Conservation (phyloP, 208 protist genomes). For the Angomonas desouzai region DNA sequence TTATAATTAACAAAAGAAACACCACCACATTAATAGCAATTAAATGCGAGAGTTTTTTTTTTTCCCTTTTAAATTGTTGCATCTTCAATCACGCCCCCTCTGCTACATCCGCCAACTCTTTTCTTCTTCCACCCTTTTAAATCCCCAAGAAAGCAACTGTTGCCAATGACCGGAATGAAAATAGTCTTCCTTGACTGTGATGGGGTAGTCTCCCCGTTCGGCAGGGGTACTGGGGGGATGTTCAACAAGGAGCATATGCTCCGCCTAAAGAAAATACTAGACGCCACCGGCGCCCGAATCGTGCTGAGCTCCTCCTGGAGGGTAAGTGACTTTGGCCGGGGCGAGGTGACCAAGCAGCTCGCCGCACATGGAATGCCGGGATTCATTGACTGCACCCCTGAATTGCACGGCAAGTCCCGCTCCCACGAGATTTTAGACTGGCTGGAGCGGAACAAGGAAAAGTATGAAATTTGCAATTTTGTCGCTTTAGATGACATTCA, state of each 20-base stretch:
- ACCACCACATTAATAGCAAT: no score
- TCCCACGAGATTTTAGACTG: conserved; percentile 54
- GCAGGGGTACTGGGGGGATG: conserved; percentile 21
- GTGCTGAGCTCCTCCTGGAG: conserved; percentile 74
- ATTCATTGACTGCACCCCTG: conserved; percentile 58
- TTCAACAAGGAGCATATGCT: conserved; percentile 44
- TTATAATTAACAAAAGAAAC: no score
- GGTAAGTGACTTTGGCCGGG: conserved; percentile 52
- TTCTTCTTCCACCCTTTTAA: conserved; percentile 10
- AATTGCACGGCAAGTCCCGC: conserved; percentile 25
- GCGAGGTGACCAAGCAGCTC: conserved; percentile 52
- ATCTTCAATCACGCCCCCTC: no score
- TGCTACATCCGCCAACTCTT: not conserved
- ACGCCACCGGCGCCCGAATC: conserved; percentile 52
- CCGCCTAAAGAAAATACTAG: conserved; percentile 39
- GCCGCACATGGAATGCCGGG: conserved; percentile 31
- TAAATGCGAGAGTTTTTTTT: conserved; percentile 15
- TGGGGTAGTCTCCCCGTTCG: conserved; percentile 63
- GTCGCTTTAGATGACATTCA: conserved; percentile 73
- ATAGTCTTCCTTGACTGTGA: conserved; percentile 77
- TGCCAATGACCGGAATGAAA: conserved; percentile 24
- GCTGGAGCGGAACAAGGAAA: conserved; percentile 46
- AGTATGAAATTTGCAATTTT: conserved; percentile 69
- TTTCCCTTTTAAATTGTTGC: conserved; percentile 5
- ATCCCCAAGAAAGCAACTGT: not conserved